These are phyloP conservation scores for Rugonectria rugulosa DNA, from an alignment of 2,329 filamentous ascomycete genomes.

Conservation along the genomic window DNA sequence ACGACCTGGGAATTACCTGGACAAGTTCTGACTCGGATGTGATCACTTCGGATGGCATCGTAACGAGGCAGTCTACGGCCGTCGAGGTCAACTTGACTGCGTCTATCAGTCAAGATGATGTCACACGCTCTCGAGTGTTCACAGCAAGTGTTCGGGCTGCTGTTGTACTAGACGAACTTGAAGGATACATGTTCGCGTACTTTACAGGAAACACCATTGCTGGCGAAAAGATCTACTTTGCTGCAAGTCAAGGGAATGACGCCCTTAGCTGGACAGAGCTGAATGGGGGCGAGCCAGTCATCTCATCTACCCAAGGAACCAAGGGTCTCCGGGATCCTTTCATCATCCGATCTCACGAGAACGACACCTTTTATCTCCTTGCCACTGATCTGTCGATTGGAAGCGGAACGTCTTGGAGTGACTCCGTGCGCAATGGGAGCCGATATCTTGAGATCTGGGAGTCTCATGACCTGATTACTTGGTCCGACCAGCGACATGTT, in stretches of 20 bases:
- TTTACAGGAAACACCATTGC: slow-evolving; percentile 54
- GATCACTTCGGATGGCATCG: slow-evolving; percentile 46
- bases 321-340: slow-evolving; percentile 61
- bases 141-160: slow-evolving; percentile 46
- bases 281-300: slow-evolving; percentile 54
- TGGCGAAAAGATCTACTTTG: slow-evolving; percentile 62
- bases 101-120: slow-evolving; percentile 37
- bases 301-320: slow-evolving; percentile 56
- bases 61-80: slow-evolving; percentile 41
- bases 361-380: slow-evolving; percentile 59
- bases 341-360: slow-evolving; percentile 58
- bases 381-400: slow-evolving; percentile 63
- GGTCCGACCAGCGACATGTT: slow-evolving; percentile 59
- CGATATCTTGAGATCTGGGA: slow-evolving; percentile 63
- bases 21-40: slow-evolving; percentile 43
- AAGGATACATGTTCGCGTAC: slow-evolving; percentile 61
- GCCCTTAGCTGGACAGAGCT: slow-evolving; percentile 59
- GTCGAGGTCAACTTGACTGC: slow-evolving; percentile 46
- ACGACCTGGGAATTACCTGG: slow-evolving; percentile 46
- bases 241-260: slow-evolving; percentile 60
- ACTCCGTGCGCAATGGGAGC: slow-evolving; percentile 55
- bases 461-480: slow-evolving; percentile 57
- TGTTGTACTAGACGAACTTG: slow-evolving; percentile 42
- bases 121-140: slow-evolving; percentile 40
- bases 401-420: slow-evolving; percentile 59